A percentile compares a stretch with the other conserved stretches of the same genome.
Conservation (phyloP, 1,284 basidiomycete species). For the Mycena citricolor region DNA sequence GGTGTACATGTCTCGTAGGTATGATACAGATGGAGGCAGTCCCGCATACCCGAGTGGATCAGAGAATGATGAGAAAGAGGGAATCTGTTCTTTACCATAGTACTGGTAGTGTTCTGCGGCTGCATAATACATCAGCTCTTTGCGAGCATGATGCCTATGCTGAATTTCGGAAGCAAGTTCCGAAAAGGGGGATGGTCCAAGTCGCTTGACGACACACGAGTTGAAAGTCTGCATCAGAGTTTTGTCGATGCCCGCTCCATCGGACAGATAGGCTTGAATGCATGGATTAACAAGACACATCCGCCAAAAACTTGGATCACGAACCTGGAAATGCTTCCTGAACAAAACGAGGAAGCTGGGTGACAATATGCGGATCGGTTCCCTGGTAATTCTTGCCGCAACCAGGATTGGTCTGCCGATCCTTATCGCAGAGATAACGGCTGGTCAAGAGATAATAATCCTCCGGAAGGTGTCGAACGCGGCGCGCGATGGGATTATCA, state of each 20-base stretch:
- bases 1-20: conserved; percentile 12
- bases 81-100: conserved; percentile 6
- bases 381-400: conserved; percentile 18
- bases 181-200: conserved; percentile 18
- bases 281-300: too few relatives aligned
- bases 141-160: conserved; percentile 5
- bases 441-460: conserved; percentile 21
- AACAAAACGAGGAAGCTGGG: conserved; percentile 17
- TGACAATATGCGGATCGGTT: conserved; percentile 14
- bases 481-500: conserved; percentile 16
- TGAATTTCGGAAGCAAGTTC: conserved; percentile 15
- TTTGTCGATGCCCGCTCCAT: too few relatives aligned
- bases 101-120: not conserved
- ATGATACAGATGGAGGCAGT: conserved; percentile 9
- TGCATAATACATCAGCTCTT: conserved; percentile 20
- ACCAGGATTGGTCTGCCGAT: not conserved
- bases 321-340: conserved; percentile 22
- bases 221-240: conserved; percentile 9
- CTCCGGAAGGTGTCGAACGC: conserved; percentile 4
- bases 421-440: conserved; percentile 12
- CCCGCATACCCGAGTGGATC: conserved; percentile 12
- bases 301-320: too few relatives aligned
- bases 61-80: conserved; percentile 11
- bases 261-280: too few relatives aligned
- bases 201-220: conserved; percentile 8